A percentile compares a stretch with the other conserved stretches of the same genome.
phyloP scores from a whole-genome alignment of 1,284 basidiomycete species.

The Leccinum insolens region DNA sequence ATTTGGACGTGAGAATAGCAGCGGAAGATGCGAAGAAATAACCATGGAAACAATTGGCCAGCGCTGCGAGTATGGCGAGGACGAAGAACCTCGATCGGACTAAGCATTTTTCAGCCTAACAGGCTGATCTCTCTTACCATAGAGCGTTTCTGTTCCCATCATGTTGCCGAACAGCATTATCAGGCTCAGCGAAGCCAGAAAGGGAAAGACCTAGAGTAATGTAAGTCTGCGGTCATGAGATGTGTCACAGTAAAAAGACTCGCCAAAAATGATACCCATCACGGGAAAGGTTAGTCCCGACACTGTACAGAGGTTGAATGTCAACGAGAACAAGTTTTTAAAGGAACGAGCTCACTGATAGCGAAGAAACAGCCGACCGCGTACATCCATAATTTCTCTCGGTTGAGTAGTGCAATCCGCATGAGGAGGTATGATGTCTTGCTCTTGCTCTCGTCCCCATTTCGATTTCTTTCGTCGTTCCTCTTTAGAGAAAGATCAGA shows the following conservation, averaged over 20 bases:
- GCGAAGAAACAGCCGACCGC: background rate
- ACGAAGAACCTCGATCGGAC: constrained; percentile 70
- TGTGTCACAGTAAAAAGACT: background rate
- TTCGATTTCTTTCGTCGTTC: background rate
- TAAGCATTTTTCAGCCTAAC: background rate
- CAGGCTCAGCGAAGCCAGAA: background rate
- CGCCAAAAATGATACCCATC: background rate
- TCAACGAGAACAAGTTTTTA: background rate
- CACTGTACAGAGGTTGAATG: background rate
- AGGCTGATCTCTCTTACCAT: background rate
- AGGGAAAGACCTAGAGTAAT: background rate
- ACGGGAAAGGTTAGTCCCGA: background rate
- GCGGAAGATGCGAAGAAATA: constrained; percentile 71
- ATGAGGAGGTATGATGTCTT: background rate
- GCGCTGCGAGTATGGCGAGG: constrained; percentile 72
- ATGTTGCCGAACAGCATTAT: background rate
- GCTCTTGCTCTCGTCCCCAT: background rate
- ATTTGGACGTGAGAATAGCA: constrained; percentile 64
- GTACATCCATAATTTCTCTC: background rate
- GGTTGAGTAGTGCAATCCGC: background rate
- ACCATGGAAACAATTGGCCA: constrained; percentile 67
- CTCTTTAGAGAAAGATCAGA: background rate
- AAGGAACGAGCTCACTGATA: background rate
- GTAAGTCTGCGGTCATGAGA: background rate
- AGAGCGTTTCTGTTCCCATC: background rate